Evolutionary conservation across 352 stramenopile species (phyloP), one percentile per base, ranked within the genome.

Genomic region (Phytophthora sojae): DNA sequence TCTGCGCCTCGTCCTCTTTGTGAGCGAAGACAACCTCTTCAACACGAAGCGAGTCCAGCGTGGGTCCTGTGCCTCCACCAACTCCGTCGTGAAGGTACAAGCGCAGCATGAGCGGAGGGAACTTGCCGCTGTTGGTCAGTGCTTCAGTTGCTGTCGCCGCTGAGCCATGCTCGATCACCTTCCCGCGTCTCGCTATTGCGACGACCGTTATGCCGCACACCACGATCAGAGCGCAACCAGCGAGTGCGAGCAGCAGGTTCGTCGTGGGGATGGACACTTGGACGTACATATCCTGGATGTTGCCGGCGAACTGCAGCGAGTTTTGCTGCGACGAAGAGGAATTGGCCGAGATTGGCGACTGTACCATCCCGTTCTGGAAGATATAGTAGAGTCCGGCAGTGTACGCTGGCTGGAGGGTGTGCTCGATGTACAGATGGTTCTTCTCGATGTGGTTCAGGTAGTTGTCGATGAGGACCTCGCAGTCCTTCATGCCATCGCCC

Each of bases 401-500:
- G 47, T 85, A 81, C n/a, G 68, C 58, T 4, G 71, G 53, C 50
- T 85, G 79, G 12, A 85, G 62, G 7, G 64, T 81, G 35, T 65
- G 44, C 21, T 84, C 76, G 19, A 82, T 74, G 60, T 86, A 84
- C 32, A 84, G 7, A 37, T 86, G 73, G 23, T 84, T 84, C 50
- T 64, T 71, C 25, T 80, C 67, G n/a, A 71, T 35, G 9, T 65
- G 44, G 29, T 59, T 57, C 47, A 66, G 53, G 23, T 37, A 21
- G 32, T 59, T 51, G 21, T 56, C 50, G 14, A 56, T 56, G 17
- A 67, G 37, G n/a, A 45, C 23, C 15, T 67, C 45, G 45, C 45
- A 67, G 4, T 29, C 35, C 12, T 14, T 7, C 26, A 30, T 55
- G 25, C 19, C 26, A n/a, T n/a, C 5, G 19, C 2, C 17, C 45